Evolutionary conservation across 495 filamentous ascomycete genomes (phyloP).

Genomic region (Penicillium subrubescens): DNA sequence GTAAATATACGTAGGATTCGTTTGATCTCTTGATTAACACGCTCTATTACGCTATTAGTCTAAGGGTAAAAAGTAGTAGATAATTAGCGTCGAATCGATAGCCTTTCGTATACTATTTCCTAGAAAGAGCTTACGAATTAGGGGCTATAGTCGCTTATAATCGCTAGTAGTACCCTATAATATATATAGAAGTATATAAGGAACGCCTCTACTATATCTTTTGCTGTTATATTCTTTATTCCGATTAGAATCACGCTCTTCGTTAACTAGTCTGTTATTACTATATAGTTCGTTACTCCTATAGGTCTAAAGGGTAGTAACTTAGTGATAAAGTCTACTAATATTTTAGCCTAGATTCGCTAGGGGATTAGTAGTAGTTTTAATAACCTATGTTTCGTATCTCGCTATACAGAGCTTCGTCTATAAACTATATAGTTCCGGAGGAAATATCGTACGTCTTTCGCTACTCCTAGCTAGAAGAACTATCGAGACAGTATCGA

Average conservation of each 20-base stretch:
- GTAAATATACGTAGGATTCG: background rate
- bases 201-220: background rate
- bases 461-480: slow-evolving; percentile 4
- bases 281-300: too few relatives aligned
- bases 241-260: background rate
- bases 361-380: slow-evolving; percentile 1
- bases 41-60: background rate
- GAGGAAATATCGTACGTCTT: background rate
- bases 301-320: too few relatives aligned
- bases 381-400: background rate
- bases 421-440: background rate
- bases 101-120: background rate
- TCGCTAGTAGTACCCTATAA: background rate
- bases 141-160: background rate
- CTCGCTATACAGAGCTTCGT: background rate
- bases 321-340: too few relatives aligned
- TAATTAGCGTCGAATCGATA: slow-evolving; percentile 4
- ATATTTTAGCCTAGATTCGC: slow-evolving; percentile 4
- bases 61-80: slow-evolving; percentile 6
- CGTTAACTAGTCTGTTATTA: background rate
- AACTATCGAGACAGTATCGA: background rate
- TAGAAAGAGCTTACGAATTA: slow-evolving; percentile 6
- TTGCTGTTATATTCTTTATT: background rate
- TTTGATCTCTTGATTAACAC: slow-evolving; percentile 3
- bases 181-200: slow-evolving; percentile 3